Percentiles rank a stretch among this genome's conserved stretches.
These are phyloP conservation scores for Nakazawaea wyomingensis DNA, from an alignment of 805 yeast genomes.

Conservation along the genomic window DNA sequence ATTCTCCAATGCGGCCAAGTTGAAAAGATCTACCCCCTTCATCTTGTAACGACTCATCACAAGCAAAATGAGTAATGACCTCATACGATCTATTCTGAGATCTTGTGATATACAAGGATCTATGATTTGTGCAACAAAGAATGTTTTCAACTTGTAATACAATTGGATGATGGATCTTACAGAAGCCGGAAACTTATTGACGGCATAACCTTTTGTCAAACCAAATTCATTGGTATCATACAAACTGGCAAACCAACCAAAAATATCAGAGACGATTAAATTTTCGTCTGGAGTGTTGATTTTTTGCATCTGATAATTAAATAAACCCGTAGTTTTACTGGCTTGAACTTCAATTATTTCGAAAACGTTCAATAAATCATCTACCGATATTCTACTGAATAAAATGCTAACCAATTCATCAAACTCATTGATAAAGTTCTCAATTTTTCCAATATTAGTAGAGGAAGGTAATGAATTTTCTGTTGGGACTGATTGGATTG, in stretches of 20 bases:
- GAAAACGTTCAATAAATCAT: constrained; percentile 76
- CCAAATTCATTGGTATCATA: constrained; percentile 32
- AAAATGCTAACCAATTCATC: constrained; percentile 58
- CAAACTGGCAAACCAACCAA: constrained; percentile 61
- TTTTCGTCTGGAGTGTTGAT: constrained; percentile 43
- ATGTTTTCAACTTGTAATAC: constrained; percentile 61
- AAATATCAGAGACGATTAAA: constrained; percentile 61
- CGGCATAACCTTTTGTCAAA: constrained; percentile 27
- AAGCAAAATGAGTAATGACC: constrained; percentile 57
- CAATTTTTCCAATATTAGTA: constrained; percentile 44
- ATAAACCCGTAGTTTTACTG: constrained; percentile 52
- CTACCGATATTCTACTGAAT: constrained; percentile 49
- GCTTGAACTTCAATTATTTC: constrained; percentile 70
- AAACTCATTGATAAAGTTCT: constrained; percentile 55
- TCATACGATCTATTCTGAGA: constrained; percentile 65
- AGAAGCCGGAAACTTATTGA: constrained; percentile 59
- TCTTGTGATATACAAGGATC: constrained; percentile 54
- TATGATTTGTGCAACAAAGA: constrained; percentile 58
- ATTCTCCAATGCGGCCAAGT: constrained; percentile 8
- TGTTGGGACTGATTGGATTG: constrained; percentile 36
- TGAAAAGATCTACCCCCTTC: constrained; percentile 46
- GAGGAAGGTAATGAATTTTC: constrained; percentile 41
- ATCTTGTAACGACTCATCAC: constrained; percentile 66
- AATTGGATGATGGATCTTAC: constrained; percentile 61
- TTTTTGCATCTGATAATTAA: constrained; percentile 44